These are phyloP conservation scores for Nigrospora sphaerica DNA, from an alignment of 2,329 filamentous ascomycete genomes.

Conservation along the genomic window DNA sequence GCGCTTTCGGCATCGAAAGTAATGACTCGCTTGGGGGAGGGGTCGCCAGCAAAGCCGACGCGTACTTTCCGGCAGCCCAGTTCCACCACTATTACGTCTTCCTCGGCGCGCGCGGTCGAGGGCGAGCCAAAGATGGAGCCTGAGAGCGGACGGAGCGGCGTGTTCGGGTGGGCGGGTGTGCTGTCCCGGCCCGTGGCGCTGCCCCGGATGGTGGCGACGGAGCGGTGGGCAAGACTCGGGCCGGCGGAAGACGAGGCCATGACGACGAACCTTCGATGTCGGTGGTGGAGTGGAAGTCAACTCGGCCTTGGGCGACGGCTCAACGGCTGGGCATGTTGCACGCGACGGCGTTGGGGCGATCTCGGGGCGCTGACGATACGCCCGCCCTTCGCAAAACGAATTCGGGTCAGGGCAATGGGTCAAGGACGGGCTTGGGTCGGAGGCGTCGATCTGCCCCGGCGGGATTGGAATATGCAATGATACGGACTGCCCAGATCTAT, in stretches of 20 bases:
- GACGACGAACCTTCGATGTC: background rate
- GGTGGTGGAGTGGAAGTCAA: no score
- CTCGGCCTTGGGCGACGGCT: no score
- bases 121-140: conserved; percentile 50
- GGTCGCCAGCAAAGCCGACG: conserved; percentile 82
- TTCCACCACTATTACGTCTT: conserved; percentile 79
- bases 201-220: conserved; percentile 49
- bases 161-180: conserved; percentile 47
- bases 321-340: background rate
- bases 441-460: no score
- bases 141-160: conserved; percentile 44
- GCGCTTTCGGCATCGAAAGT: conserved; percentile 70
- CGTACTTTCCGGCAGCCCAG: conserved; percentile 72
- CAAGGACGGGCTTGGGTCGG: no score
- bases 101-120: conserved; percentile 62
- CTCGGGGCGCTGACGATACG: no score
- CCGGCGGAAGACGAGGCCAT: conserved; percentile 37
- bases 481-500: no score
- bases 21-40: conserved; percentile 62
- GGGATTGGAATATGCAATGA: no score
- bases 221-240: conserved; percentile 46
- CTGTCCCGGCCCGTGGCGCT: conserved; percentile 16
- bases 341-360: background rate
- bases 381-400: no score
- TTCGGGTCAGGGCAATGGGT: no score